Base-by-base conservation (phyloP, 1,284 basidiomycete species). In the Tremellales sp. region DNA sequence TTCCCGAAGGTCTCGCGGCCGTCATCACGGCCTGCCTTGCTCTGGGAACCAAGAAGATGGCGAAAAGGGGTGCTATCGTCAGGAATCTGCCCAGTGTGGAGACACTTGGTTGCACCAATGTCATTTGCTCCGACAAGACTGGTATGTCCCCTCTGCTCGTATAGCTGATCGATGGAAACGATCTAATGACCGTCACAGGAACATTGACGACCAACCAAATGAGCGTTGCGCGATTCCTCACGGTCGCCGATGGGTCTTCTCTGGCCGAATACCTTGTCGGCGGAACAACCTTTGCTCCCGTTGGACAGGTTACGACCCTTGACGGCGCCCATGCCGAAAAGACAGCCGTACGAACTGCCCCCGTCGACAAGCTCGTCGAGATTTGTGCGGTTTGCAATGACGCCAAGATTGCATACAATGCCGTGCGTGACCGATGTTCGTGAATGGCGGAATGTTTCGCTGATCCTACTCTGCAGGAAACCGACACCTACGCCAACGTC, bases 81-180 rank as follows among this genome's bases (percentile, higher is more conserved):
- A 77, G 91, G 61, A 91, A 94, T 70, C 76, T 97, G 53, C 92
- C 92, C n/a, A 89, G 86, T 56, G 92, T 97, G 10, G 93, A 97
- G 75, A 95, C 93, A 24, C 77, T 97, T 2, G 92, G 93, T 2
- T 92, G 89, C 75, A 93, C 90, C 40, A 94, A 93, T 66, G 90
- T 95, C 41, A 95, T 97, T 58, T 97, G 92, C 71, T 93, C 90
- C 6, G 92, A 97, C 76, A 97, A 97, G 78, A 97, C 92, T 16
- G 92, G 91, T 54, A 38, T 50, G 58, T 44, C 19, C 7, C 9
- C 18, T 21, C 10, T 44, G 43, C 35, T 24, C 47, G 32, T 19
- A 8, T 26, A 7, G 4, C 8, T n/a, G 12, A 13, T 3, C 8
- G 25, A 16, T 24, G 19, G 41, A 37, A n/a, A 12, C 13, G 9